Base-by-base conservation (phyloP, 257 asterid species). In the Ballota nigra region DNA sequence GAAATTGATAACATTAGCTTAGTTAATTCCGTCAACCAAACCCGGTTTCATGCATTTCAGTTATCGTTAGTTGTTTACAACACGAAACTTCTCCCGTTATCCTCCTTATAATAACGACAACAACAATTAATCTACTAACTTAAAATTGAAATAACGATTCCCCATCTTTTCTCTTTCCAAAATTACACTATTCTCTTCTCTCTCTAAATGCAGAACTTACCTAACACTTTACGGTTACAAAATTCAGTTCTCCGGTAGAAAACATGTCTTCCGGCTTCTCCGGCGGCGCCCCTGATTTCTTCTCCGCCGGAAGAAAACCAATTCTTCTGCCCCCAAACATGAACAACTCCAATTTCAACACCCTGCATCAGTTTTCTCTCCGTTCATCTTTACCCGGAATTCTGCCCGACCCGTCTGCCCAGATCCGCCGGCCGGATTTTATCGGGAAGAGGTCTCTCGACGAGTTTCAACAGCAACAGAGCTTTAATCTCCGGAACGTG, bases 361-460 rank as follows among this genome's bases (percentile, higher is more conserved):
- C 78, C 0, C 83, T 72, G 26, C 82, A 72, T 56, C 92, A 74
- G 15, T 63, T 81, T 26, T 68, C 85, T 3, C 76, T 76, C 78
- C 73, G 94, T 34, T 34, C 41, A 34, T 34, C 36, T 31, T 3
- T 31, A 4, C 36, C 43, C 43, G 43, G 43, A 36, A 36, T 8
- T 36, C 43, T 8, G 12, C 12, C 43, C 43, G 43, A 8, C 43
- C 43, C 11, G 73, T 68, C 70, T n/a, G 52, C 82, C 0, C 96
- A 83, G 88, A 83, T 86, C 71, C 82, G 83, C 19, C 70, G 84
- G 0, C 70, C 87, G 10, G 89, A 85, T 67, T 73, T 84, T 69
- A 73, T 78, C 69, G 89, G 96, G 0, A 92, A 92, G 70, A 80
- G 98, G 67, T 85, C 98, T 28, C 77, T 85, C 11, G 83, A 78